phyloP scores from a whole-genome alignment of 2,329 filamentous ascomycete genomes.

The Curvularia sp. region DNA sequence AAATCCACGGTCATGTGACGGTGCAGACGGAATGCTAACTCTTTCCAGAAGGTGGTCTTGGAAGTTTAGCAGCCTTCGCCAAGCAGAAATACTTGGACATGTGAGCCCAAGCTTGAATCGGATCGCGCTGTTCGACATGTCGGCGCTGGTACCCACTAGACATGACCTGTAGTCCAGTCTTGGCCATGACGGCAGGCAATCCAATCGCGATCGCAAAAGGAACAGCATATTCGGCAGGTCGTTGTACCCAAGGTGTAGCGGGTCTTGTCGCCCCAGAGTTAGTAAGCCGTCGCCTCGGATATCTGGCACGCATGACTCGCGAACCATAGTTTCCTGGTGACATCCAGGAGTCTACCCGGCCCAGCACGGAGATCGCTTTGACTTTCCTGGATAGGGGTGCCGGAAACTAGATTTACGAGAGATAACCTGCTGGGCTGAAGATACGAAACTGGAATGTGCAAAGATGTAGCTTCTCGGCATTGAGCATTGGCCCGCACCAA shows the following conservation, averaged over 20 bases:
- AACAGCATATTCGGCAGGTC: not conserved
- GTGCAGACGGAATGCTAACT: slow-evolving; percentile 5
- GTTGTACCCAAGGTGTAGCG: slow-evolving; percentile 4
- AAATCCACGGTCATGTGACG: not conserved
- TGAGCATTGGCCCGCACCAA: not conserved
- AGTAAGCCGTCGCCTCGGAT: not conserved
- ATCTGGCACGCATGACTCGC: slow-evolving; percentile 2
- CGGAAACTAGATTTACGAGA: not conserved
- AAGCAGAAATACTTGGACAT: slow-evolving; percentile 3
- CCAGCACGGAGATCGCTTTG: slow-evolving; percentile 8
- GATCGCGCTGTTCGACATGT: not conserved
- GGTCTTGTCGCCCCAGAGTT: not conserved
- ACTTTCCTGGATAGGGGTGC: not conserved
- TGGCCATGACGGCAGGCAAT: not conserved
- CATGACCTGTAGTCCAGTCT: not conserved
- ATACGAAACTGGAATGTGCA: slow-evolving; percentile 9
- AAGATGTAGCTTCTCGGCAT: slow-evolving; percentile 11
- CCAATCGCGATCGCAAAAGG: not conserved
- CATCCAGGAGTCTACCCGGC: slow-evolving; percentile 3
- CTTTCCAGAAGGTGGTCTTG: slow-evolving; percentile 15
- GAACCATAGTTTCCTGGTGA: not conserved
- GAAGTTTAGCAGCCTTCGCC: slow-evolving; percentile 2
- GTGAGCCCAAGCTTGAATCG: not conserved
- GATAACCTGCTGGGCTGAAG: slow-evolving; percentile 11
- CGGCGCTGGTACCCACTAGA: not conserved